Evolutionary conservation across 116 monocot species (phyloP), one percentile per base, ranked within the genome.

Genomic region (Trichopus zeylanicus): DNA sequence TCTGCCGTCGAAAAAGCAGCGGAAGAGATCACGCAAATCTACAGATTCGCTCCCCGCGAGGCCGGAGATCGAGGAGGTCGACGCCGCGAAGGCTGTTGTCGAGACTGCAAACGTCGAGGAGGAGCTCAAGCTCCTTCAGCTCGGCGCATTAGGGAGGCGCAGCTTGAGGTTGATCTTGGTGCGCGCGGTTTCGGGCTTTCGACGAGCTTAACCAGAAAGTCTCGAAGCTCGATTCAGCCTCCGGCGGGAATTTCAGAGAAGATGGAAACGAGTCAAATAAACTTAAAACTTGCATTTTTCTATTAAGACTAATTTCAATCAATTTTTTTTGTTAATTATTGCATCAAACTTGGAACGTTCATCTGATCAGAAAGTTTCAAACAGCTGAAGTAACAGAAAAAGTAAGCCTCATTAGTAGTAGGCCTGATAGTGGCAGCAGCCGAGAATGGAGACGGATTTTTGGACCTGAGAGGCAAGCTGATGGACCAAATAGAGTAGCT

Each of bases 401-500:
- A 59, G 56, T 97, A 28, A 85, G 77, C 52, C 87, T 97, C 70
- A 87, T 91, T 60, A 62, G 82, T 97, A 5, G 97, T 91, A 29
- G 75, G 84, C 68, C 53, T 97, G 42, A 87, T 97, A 26, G 97
- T 91, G 71, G 71, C 72, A 32, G 65, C 75, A 20, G 87, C 84
- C 13, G 91, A 91, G 64, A 63, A 65, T 62, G 82, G 75, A 42
- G 42, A 60, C 16, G 56, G 26, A 51, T 63, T 78, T 73, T 77
- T 97, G 46, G 81, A 87, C 48, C 87, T 97, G 63, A 72, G 67
- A 48, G 87, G 84, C 10, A 97, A 87, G 54, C 60, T 97, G 33
- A 84, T 72, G 72, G 91, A 97, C 34, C 78, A 90, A 30, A 79
- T 97, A 9, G 97, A 97, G 70, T 97, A 87, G 97, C 81, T 97